A percentile compares a stretch with the other conserved stretches of the same genome.
Conservation (phyloP, 306 rosid species). For the Abrus precatorius region DNA sequence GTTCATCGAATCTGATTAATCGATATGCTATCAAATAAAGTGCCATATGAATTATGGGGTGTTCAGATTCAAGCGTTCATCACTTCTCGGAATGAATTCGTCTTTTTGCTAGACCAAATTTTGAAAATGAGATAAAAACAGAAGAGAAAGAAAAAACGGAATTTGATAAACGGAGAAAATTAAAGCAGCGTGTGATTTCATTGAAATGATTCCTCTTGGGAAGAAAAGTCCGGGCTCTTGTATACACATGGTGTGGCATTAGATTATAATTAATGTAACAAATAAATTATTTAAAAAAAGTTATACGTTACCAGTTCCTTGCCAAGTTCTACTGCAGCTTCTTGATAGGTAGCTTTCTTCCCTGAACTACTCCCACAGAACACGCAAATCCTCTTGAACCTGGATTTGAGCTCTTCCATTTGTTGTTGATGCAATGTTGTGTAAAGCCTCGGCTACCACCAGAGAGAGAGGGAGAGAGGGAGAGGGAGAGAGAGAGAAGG, state of each 20-base stretch:
- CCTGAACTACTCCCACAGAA: slow-evolving; percentile 99
- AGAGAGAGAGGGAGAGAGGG: background rate
- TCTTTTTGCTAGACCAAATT: background rate
- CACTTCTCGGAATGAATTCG: background rate
- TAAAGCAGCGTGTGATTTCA: background rate
- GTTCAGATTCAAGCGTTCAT: background rate
- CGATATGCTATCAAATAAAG: background rate
- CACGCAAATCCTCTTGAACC: slow-evolving; percentile 91
- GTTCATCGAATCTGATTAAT: background rate
- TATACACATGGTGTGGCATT: background rate
- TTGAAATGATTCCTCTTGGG: background rate
- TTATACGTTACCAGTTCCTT: slow-evolving; percentile 72
- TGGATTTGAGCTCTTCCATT: slow-evolving; percentile 86
- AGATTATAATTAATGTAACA: background rate
- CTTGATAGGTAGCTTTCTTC: slow-evolving; percentile 86
- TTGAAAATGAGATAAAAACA: background rate
- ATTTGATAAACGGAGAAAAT: background rate
- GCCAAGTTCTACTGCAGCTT: slow-evolving; percentile 92
- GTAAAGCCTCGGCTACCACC: background rate
- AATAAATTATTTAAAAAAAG: background rate
- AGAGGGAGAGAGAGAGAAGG: background rate
- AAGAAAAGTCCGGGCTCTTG: background rate
- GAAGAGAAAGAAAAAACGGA: background rate
- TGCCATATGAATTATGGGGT: too few species aligned
- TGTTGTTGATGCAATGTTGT: background rate